These are phyloP conservation scores for Musa balbisiana DNA, from an alignment of 202 grass and related monocot genomes.

Conservation along the genomic window DNA sequence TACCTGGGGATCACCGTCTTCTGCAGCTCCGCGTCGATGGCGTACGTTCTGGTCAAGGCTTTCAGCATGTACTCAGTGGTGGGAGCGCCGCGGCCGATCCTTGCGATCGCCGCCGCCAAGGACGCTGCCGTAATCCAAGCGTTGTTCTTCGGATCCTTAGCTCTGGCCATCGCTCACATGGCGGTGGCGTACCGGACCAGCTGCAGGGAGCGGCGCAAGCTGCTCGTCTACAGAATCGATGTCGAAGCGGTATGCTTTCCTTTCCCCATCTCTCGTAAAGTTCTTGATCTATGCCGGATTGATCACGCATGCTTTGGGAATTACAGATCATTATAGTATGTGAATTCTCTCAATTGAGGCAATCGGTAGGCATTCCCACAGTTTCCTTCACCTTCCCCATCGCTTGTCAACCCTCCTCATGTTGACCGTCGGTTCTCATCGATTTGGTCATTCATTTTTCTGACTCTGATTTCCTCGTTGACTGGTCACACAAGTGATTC, in stretches of 20 bases:
- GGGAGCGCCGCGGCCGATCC: conserved; percentile 11
- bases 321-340: too few relatives aligned
- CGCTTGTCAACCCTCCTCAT: too few relatives aligned
- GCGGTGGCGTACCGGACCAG: conserved; percentile 69
- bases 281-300: too few relatives aligned
- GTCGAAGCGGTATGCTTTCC: conserved; percentile 57
- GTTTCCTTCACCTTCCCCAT: too few relatives aligned
- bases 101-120: conserved; percentile 21
- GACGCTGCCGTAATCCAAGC: conserved; percentile 58
- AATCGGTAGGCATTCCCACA: too few relatives aligned
- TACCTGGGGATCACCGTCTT: conserved; percentile 55
- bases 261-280: not conserved
- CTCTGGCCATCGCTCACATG: conserved; percentile 68
- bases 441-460: too few relatives aligned
- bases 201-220: conserved; percentile 58
- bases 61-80: conserved; percentile 11
- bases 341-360: too few relatives aligned
- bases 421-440: too few relatives aligned
- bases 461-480: too few relatives aligned
- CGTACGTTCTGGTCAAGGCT: conserved; percentile 67
- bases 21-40: conserved; percentile 47
- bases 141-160: conserved; percentile 60
- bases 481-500: too few relatives aligned
- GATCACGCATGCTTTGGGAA: too few relatives aligned
- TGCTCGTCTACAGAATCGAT: conserved; percentile 80